Conservation (phyloP, 371 early-diverging fungal species). For the Rhizopus sp. region DNA sequence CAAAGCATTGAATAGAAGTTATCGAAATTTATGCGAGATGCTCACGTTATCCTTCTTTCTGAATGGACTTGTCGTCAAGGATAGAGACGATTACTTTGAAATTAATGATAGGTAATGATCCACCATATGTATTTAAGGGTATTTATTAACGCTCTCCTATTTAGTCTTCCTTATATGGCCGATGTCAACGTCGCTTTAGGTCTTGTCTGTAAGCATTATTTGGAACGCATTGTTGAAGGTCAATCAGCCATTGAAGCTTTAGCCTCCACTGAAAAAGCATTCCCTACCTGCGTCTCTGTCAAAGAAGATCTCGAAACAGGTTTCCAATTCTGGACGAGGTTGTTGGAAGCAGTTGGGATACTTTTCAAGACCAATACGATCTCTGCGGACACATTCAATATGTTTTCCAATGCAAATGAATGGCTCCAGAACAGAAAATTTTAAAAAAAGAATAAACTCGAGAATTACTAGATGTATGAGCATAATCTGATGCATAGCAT, state of each 20-base stretch:
- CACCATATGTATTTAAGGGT: background rate
- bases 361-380: constrained; percentile 31
- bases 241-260: constrained; percentile 27
- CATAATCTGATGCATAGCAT: background rate
- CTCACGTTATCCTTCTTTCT: constrained; percentile 58
- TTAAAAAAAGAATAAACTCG: constrained; percentile 7
- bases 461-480: background rate
- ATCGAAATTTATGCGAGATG: constrained; percentile 67
- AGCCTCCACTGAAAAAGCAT: constrained; percentile 38
- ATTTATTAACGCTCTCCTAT: no score
- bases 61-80: constrained; percentile 52
- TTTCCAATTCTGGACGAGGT: constrained; percentile 56
- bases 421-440: constrained; percentile 38
- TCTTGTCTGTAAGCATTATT: constrained; percentile 49
- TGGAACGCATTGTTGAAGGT: constrained; percentile 38
- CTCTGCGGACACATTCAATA: constrained; percentile 21
- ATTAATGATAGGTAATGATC: constrained; percentile 1
- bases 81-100: constrained; percentile 37
- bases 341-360: constrained; percentile 34
- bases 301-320: constrained; percentile 47
- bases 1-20: constrained; percentile 60
- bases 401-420: constrained; percentile 50
- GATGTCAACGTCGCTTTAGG: constrained; percentile 61
- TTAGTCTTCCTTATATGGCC: constrained; percentile 53
- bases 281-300: constrained; percentile 43